Percentiles rank a stretch among this genome's conserved stretches.
Conservation (phyloP, 1,284 basidiomycete genomes). For the Ustilago shanxiensis region DNA sequence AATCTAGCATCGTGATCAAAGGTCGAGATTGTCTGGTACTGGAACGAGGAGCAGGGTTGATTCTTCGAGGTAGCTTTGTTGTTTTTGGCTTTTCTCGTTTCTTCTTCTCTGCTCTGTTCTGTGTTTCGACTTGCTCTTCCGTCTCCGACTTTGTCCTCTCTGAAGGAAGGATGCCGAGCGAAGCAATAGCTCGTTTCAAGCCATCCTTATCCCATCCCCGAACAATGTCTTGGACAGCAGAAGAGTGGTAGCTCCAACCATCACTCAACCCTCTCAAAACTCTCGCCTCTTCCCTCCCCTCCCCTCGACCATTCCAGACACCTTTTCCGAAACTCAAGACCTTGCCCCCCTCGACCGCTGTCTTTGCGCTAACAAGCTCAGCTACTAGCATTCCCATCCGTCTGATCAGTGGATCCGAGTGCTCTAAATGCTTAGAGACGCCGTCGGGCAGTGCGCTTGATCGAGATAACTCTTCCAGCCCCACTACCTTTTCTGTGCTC, state of each 20-base stretch:
- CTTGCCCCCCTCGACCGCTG: conserved; percentile 70
- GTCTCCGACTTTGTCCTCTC: neutral
- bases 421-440: conserved; percentile 77
- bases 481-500: neutral
- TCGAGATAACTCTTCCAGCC: conserved; percentile 57
- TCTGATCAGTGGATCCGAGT: conserved; percentile 78
- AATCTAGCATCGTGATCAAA: conserved; percentile 43
- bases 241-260: conserved; percentile 19
- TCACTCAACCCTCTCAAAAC: conserved; percentile 56
- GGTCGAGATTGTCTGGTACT: neutral
- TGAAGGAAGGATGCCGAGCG: conserved; percentile 4
- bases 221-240: neutral
- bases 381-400: conserved; percentile 94
- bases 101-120: neutral
- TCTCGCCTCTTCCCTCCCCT: conserved; percentile 73
- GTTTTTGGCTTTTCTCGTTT: conserved; percentile 9
- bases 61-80: conserved; percentile 16
- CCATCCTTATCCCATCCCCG: neutral
- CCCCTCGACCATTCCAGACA: conserved; percentile 83
- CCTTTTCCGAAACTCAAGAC: conserved; percentile 79
- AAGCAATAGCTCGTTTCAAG: neutral
- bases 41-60: conserved; percentile 11
- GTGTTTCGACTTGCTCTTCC: neutral
- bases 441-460: conserved; percentile 80
- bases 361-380: conserved; percentile 73